A percentile compares a stretch with the other conserved stretches of the same genome.
These are phyloP conservation scores for Catenaria anguillulae DNA, from an alignment of 371 early-diverging fungal genomes.

Conservation along the genomic window DNA sequence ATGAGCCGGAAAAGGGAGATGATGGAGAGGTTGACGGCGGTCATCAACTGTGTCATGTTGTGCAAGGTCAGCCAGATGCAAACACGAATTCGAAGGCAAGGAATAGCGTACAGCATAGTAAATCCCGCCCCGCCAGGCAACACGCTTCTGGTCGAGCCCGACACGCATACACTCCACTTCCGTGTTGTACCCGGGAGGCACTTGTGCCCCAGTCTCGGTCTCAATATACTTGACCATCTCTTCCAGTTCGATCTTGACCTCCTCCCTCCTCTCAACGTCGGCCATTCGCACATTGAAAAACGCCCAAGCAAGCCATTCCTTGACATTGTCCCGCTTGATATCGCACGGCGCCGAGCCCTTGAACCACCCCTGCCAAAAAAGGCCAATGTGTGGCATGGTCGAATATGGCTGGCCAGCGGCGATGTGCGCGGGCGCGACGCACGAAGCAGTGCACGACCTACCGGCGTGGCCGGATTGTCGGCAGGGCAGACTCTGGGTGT, in stretches of 20 bases:
- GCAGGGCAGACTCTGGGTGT: neutral
- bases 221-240: neutral
- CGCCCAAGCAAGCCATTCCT: constrained; percentile 6
- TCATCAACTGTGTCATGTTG: neutral
- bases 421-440: neutral
- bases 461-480: too few species aligned
- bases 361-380: constrained; percentile 2
- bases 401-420: neutral
- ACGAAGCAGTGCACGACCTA: neutral
- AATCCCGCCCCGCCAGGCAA: neutral
- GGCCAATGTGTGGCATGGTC: neutral
- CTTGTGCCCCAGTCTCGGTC: neutral
- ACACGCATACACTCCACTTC: constrained; percentile 3
- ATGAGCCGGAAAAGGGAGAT: neutral
- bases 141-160: neutral
- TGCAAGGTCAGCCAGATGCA: too few species aligned
- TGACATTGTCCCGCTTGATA: neutral
- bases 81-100: too few species aligned
- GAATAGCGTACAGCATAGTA: neutral
- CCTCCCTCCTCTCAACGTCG: neutral
- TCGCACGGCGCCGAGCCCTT: constrained; percentile 3
- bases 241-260: neutral
- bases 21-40: neutral
- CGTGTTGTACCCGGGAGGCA: neutral
- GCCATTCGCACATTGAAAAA: neutral